Conservation (phyloP, 805 yeast genomes). For the Myxozyma kluyveri region DNA sequence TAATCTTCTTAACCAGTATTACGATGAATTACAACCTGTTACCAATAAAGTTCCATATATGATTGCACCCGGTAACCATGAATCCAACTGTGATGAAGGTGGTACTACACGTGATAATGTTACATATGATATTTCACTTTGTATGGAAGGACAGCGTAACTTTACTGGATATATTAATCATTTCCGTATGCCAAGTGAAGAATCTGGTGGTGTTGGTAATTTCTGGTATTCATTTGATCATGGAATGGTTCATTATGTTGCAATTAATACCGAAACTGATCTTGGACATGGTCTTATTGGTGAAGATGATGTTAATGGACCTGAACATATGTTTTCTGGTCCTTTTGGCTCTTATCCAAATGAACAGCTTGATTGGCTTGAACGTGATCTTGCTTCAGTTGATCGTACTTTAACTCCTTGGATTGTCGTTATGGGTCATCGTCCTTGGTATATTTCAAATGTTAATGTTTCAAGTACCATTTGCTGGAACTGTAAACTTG, state of each 20-base stretch:
- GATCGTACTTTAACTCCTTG: slow-evolving; percentile 36
- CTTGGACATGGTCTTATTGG: slow-evolving; percentile 22
- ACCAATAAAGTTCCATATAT: slow-evolving; percentile 26
- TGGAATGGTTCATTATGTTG: slow-evolving; percentile 37
- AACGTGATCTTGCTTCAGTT: slow-evolving; percentile 34
- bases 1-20: slow-evolving; percentile 24
- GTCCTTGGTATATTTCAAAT: slow-evolving; percentile 39
- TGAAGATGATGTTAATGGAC: slow-evolving; percentile 27
- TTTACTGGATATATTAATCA: slow-evolving; percentile 35
- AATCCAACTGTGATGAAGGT: slow-evolving; percentile 28
- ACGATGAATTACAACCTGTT: slow-evolving; percentile 28
- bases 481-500: slow-evolving; percentile 28
- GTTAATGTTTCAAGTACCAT: slow-evolving; percentile 20
- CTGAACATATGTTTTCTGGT: slow-evolving; percentile 30
- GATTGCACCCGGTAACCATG: slow-evolving; percentile 32
- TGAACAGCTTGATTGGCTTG: slow-evolving; percentile 37
- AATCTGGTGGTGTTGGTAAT: slow-evolving; percentile 34
- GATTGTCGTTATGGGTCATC: slow-evolving; percentile 32
- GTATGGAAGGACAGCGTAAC: slow-evolving; percentile 33
- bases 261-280: slow-evolving; percentile 37
- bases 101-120: slow-evolving; percentile 10
- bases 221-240: slow-evolving; percentile 40
- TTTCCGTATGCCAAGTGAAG: slow-evolving; percentile 36
- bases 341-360: slow-evolving; percentile 26
- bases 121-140: slow-evolving; percentile 15